These are phyloP conservation scores for Periglandula ipomoeae DNA, from an alignment of 2,329 filamentous ascomycete species.

Conservation along the genomic window DNA sequence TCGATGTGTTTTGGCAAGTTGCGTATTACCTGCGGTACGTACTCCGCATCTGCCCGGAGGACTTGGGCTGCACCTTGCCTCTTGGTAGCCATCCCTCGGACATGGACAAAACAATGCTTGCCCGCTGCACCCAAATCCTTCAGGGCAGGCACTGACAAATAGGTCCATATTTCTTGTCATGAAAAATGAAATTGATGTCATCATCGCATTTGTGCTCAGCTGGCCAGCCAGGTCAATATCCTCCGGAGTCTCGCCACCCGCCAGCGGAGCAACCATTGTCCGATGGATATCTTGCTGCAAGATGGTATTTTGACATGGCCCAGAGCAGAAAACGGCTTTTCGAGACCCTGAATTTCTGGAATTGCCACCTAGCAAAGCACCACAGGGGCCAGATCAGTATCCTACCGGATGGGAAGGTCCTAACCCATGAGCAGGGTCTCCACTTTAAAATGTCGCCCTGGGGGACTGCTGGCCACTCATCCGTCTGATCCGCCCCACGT, in stretches of 20 bases:
- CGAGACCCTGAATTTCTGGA: neutral
- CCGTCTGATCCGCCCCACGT: neutral
- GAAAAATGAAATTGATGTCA: too few species aligned
- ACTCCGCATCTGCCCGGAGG: too few species aligned
- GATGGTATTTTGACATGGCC: neutral
- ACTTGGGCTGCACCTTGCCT: too few species aligned
- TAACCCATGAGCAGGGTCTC: neutral
- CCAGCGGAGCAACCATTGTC: neutral
- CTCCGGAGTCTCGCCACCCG: neutral
- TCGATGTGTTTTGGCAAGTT: neutral
- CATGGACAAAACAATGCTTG: too few species aligned
- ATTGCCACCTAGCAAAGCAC: neutral
- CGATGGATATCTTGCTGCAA: neutral
- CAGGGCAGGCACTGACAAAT: too few species aligned
- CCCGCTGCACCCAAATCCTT: too few species aligned
- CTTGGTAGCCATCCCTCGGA: too few species aligned
- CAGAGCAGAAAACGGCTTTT: neutral
- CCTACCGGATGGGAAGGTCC: conserved; percentile 2
- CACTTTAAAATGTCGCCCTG: neutral
- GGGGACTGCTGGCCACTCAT: too few species aligned
- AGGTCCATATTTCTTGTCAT: too few species aligned
- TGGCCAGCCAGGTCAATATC: neutral
- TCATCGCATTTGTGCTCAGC: too few species aligned
- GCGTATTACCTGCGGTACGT: too few species aligned
- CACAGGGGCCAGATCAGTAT: neutral